Evolutionary conservation across 164 flowering plant genomes (phyloP), one percentile per base, ranked within the genome.

Genomic region (Euptelea pleiosperma): DNA sequence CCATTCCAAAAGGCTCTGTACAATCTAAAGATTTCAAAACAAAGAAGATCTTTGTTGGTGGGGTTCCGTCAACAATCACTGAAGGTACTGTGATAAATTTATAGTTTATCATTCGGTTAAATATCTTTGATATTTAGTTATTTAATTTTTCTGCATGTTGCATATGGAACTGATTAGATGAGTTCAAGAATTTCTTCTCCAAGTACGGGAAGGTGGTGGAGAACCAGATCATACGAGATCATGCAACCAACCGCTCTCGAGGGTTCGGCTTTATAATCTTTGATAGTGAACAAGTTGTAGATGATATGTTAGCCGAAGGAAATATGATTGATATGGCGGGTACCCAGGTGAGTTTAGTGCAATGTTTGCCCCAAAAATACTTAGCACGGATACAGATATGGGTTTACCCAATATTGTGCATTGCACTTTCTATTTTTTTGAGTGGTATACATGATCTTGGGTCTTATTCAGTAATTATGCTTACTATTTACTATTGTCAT

Each of bases 31-130:
- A 82, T 66, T 82, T 86, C 52, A 89, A 84, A 66, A 92, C 98
- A 9, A 92, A 83, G 75, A 90, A 93, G 74, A 83, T 93, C 25
- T 93, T 90, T 86, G 98, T 93, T 57, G 98, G 98, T n/a, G 98
- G 98, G 8, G 73, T 93, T 19, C 97, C 97, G 2, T 29, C 94
- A 10, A 53, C 82, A 0, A 62, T 83, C 22, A 71, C 91, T 18
- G 96, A 84, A 76, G 98, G 98, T 93, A 59, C 21, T 40, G 1
- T 52, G 21, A 1, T 26, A 11, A 40, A 5, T 15, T 0, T 42
- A 51, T 50, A 9, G 0, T 30, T 40, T 40, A 3, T 25, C 10
- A 8, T 35, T 8, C 31, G 9, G 29, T 25, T 34, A 8, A 12
- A 55, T n/a, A n/a, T n/a, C n/a, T n/a, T 55, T 24, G 21, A 16